Base-by-base conservation (phyloP, 2,329 filamentous ascomycete species). In the Epichloe sylvatica region DNA sequence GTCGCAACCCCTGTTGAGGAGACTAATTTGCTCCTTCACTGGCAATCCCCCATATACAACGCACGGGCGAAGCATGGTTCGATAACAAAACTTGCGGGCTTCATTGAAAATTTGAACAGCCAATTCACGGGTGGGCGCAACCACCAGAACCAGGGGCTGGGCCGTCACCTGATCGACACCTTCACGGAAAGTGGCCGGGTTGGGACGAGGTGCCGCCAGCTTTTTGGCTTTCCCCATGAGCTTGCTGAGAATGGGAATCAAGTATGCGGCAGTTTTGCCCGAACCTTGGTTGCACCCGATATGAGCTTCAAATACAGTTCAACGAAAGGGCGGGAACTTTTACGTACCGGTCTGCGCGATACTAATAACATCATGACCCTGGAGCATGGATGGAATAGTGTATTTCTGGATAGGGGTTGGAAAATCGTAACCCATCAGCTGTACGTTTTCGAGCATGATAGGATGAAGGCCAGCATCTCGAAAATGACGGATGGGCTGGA, bases 151-250 rank as follows among this genome's bases (percentile, higher is more conserved):
- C 6, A 98, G 69, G 4, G 92, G 92, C 71, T 97, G 90, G 7
- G 89, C 91, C 41, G 79, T 78, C 38, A 86, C 77, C 19, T 57
- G 60, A 15, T 71, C 67, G 2, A 67, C 33, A 1, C 68, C 68
- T 2, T 74, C 66, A 11, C 77, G 68, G 59, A 80, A 83, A 0
- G 68, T 73, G 1, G 66, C 64, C 0, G 78, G 72, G 54, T 83
- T 81, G 0, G 90, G 88, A 4, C 90, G 84, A 42, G 80, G 75
- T 5, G 86, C 90, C 1, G 83, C 83, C 6, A 96, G 70, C 67
- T 89, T 90, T 69, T 89, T 92, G 5, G 86, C 88, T 69, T 97
- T 97, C 25, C 92, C 92, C 88, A 97, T 96, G 21, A 98, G 70
- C 64, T 86, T 84, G 52, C 89, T 94, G 47, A 97, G 61, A 52